Conservation (phyloP, 2,329 filamentous ascomycete genomes). For the Corinectria fuckeliana region DNA sequence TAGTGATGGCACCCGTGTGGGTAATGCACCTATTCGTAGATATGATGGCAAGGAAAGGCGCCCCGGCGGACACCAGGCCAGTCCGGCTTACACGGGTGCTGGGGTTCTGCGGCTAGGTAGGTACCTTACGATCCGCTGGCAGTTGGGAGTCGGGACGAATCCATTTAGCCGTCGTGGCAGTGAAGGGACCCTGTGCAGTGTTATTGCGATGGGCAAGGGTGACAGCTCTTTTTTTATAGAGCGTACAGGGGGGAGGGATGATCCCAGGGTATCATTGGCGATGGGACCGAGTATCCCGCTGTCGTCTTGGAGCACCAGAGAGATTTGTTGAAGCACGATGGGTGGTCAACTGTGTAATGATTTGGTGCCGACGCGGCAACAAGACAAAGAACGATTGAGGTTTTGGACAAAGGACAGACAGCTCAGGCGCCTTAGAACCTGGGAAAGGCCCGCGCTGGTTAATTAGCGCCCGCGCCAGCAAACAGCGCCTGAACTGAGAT, state of each 20-base stretch:
- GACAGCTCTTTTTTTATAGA: slow-evolving; percentile 8
- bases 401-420: background rate
- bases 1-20: background rate
- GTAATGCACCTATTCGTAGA: background rate
- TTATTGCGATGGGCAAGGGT: slow-evolving; percentile 1
- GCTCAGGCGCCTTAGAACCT: too few relatives aligned
- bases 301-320: background rate
- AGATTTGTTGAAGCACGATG: background rate
- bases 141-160: slow-evolving; percentile 12
- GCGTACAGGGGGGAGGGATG: background rate
- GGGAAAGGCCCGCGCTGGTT: background rate
- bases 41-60: background rate
- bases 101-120: background rate
- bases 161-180: too few relatives aligned
- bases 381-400: too few relatives aligned
- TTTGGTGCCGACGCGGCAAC: background rate
- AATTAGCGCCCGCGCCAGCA: slow-evolving; percentile 1
- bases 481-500: slow-evolving; percentile 7
- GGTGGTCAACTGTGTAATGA: background rate
- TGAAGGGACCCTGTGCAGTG: background rate
- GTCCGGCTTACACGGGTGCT: background rate
- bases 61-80: background rate
- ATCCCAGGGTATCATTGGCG: background rate
- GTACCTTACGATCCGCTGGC: background rate
- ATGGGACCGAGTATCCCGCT: background rate